phyloP scores from a whole-genome alignment of 2,329 filamentous ascomycete species.

The Pseudogymnoascus sp. region DNA sequence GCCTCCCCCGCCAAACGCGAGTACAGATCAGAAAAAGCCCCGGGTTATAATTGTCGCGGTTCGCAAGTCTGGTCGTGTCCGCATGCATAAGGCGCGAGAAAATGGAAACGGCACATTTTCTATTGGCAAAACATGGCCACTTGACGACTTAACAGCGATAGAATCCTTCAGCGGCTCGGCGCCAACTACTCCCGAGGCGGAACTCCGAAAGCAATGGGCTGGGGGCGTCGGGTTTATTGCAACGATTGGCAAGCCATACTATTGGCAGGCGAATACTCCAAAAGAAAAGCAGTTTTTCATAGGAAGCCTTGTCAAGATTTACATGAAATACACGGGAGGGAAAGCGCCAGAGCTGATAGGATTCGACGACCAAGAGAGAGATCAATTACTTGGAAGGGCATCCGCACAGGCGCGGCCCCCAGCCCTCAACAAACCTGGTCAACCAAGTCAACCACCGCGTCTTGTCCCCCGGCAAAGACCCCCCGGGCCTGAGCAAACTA shows the following conservation, averaged over 20 bases:
- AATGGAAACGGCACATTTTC: constrained; percentile 92
- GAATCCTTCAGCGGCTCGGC: constrained; percentile 68
- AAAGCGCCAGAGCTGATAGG: constrained; percentile 71
- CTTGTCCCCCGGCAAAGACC: neutral
- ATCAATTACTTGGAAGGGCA: constrained; percentile 60
- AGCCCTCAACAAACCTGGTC: constrained; percentile 18
- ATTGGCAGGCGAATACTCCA: constrained; percentile 86
- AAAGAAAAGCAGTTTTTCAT: constrained; percentile 99
- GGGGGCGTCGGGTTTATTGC: constrained; percentile 79
- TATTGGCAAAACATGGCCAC: constrained; percentile 96
- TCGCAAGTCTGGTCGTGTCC: constrained; percentile 82
- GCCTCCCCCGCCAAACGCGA: constrained; percentile 75
- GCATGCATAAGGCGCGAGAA: constrained; percentile 94
- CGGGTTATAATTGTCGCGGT: constrained; percentile 91
- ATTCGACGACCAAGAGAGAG: constrained; percentile 73
- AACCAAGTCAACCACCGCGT: constrained; percentile 15
- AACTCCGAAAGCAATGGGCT: constrained; percentile 65
- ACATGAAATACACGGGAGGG: constrained; percentile 89
- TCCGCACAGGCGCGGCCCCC: constrained; percentile 17
- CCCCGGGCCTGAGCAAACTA: neutral
- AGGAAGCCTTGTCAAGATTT: constrained; percentile 92
- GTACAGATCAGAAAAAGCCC: constrained; percentile 71
- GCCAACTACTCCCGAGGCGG: constrained; percentile 52
- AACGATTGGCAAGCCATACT: constrained; percentile 88
- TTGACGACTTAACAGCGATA: constrained; percentile 80